Evolutionary conservation across 129 eudicot genomes (phyloP), one percentile per base, ranked within the genome.

Genomic region (Kitagawia praeruptora): DNA sequence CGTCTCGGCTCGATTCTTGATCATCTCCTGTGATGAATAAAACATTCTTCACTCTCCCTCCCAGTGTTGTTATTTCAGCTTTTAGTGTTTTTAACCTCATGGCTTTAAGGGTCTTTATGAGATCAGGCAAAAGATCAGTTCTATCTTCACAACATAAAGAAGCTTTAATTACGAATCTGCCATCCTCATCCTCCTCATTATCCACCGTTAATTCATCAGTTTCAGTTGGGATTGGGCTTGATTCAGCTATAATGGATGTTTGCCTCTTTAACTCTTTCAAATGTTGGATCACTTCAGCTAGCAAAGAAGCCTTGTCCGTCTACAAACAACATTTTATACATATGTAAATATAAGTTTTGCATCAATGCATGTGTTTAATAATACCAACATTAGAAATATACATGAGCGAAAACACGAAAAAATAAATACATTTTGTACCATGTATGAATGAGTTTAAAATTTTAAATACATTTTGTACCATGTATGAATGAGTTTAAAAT

Each of bases 21-120:
- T 80, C 91, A 2, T 88, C 97, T 8, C 86, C 85, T 1, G 99
- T 89, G 53, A 95, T 87, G 81, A 92, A 92, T 83, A 95, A 77
- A 4, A 95, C 99, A 75, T 95, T 90, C 84, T 83, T 89, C 23
- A 95, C 93, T n/a, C 99, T 82, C 45, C 99, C 99, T 9, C 96
- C 96, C 10, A 95, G 79, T 4, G 98, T 96, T 21, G 97, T 92
- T 74, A 96, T 96, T 81, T 96, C 99, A 13, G 98, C 97, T 82
- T 89, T 90, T 27, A 96, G 84, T 31, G 98, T 88, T 80, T 80
- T 86, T 47, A 96, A 53, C 58, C 89, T 81, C 49, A 96, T 80
- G 1, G 91, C 85, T 67, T 92, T 96, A 27, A 96, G 81, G 7
- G 97, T 89, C 88, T 89, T 90, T 81, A 92, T 92, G 25, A 96